phyloP scores from a whole-genome alignment of 768 basidiomycete genomes.

The Psilocybe tampanensis region DNA sequence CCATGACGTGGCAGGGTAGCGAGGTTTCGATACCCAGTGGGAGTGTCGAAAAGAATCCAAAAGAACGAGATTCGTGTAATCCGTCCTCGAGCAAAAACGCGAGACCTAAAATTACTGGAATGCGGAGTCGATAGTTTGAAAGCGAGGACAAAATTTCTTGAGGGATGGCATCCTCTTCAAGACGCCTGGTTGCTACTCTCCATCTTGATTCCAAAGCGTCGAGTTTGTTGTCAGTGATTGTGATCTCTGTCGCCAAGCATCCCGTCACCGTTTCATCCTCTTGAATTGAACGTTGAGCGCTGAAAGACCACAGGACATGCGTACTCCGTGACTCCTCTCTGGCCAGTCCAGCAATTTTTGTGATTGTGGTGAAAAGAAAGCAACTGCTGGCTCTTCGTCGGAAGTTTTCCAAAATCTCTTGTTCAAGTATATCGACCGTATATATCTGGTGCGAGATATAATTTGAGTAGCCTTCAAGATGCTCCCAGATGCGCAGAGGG shows the following conservation, averaged over 20 bases:
- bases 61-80: constrained; percentile 1
- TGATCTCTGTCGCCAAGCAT: constrained; percentile 10
- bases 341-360: constrained; percentile 25
- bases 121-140: constrained; percentile 26
- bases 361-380: constrained; percentile 43
- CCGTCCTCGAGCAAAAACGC: constrained; percentile 24
- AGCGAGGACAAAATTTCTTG: constrained; percentile 5
- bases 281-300: constrained; percentile 18
- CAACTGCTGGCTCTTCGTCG: constrained; percentile 33
- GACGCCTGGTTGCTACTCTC: constrained; percentile 15
- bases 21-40: constrained; percentile 41
- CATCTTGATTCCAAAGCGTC: constrained; percentile 5
- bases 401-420: constrained; percentile 34
- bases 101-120: constrained; percentile 34
- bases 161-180: constrained; percentile 13
- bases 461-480: constrained; percentile 20
- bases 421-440: constrained; percentile 20
- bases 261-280: constrained; percentile 4
- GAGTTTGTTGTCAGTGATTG: constrained; percentile 3
- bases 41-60: constrained; percentile 44
- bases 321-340: constrained; percentile 19
- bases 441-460: constrained; percentile 25
- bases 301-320: constrained; percentile 24
- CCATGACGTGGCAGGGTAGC: constrained; percentile 49
- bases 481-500: constrained; percentile 37